phyloP scores from a whole-genome alignment of 164 flowering plant genomes.

The Paratinospora sagittata region DNA sequence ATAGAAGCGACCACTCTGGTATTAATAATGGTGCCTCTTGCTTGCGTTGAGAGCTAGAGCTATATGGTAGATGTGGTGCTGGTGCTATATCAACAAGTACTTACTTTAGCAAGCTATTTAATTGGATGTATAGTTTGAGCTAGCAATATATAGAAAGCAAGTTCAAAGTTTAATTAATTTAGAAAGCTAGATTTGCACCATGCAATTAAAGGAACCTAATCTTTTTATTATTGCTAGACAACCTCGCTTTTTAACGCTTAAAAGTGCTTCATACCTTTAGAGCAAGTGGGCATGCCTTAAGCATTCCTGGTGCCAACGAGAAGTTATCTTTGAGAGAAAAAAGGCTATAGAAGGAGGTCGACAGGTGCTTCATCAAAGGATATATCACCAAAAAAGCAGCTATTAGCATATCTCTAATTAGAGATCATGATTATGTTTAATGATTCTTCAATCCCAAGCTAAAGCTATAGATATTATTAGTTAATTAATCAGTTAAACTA shows the following conservation, averaged over 20 bases:
- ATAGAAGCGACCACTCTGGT: too few species aligned
- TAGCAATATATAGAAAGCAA: too few species aligned
- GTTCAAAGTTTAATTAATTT: too few species aligned
- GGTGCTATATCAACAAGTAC: not conserved
- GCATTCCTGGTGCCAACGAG: not conserved
- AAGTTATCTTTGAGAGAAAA: not conserved
- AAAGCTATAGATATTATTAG: too few species aligned
- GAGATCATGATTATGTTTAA: too few species aligned
- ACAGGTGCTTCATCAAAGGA: not conserved
- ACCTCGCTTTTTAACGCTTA: not conserved
- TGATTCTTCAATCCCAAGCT: too few species aligned
- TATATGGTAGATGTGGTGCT: not conserved
- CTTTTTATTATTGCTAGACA: not conserved
- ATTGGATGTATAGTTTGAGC: too few species aligned
- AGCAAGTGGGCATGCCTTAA: not conserved
- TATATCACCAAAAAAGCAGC: constrained; percentile 1
- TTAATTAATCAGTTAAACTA: too few species aligned
- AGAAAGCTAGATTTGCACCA: too few species aligned
- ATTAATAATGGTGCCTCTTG: not conserved
- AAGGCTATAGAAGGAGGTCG: not conserved
- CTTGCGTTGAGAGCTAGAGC: not conserved
- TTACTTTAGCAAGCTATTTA: too few species aligned
- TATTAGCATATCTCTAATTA: too few species aligned
- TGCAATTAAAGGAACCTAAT: too few species aligned
- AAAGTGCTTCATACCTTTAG: not conserved